These are phyloP conservation scores for Peniophora sp. DNA, from an alignment of 1,284 basidiomycete species.

Conservation along the genomic window DNA sequence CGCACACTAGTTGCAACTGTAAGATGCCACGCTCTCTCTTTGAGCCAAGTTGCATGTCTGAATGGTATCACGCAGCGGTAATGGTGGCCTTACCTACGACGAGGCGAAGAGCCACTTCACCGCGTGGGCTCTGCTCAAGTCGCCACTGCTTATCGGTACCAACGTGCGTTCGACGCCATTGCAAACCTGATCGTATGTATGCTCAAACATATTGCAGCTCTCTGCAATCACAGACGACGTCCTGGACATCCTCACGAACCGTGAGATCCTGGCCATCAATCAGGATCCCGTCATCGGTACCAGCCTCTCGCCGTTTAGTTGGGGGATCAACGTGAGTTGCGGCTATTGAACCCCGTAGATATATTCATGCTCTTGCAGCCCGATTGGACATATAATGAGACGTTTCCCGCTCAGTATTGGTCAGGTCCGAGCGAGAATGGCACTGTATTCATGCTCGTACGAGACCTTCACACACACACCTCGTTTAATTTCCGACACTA, in stretches of 20 bases:
- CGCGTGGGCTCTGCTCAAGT: slow-evolving; percentile 59
- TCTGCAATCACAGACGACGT: slow-evolving; percentile 25
- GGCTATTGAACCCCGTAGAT: too few species aligned
- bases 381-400: slow-evolving; percentile 37
- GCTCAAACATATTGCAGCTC: slow-evolving; percentile 19
- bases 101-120: slow-evolving; percentile 59
- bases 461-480: slow-evolving; percentile 5
- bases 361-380: slow-evolving; percentile 21
- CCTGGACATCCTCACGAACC: slow-evolving; percentile 28
- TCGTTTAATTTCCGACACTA: neutral
- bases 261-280: slow-evolving; percentile 36
- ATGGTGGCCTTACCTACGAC: slow-evolving; percentile 47
- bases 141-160: slow-evolving; percentile 41
- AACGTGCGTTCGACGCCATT: slow-evolving; percentile 18
- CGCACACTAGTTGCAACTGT: slow-evolving; percentile 17
- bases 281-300: slow-evolving; percentile 34
- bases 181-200: slow-evolving; percentile 9
- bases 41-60: too few species aligned
- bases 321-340: slow-evolving; percentile 38
- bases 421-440: slow-evolving; percentile 41
- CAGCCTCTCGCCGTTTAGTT: slow-evolving; percentile 34
- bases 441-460: slow-evolving; percentile 35
- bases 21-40: too few species aligned
- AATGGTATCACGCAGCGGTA: slow-evolving; percentile 33
- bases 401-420: slow-evolving; percentile 46